Evolutionary conservation across 345 rosid species (phyloP), one percentile per base, ranked within the genome.

Genomic region (Lepidium didymum): DNA sequence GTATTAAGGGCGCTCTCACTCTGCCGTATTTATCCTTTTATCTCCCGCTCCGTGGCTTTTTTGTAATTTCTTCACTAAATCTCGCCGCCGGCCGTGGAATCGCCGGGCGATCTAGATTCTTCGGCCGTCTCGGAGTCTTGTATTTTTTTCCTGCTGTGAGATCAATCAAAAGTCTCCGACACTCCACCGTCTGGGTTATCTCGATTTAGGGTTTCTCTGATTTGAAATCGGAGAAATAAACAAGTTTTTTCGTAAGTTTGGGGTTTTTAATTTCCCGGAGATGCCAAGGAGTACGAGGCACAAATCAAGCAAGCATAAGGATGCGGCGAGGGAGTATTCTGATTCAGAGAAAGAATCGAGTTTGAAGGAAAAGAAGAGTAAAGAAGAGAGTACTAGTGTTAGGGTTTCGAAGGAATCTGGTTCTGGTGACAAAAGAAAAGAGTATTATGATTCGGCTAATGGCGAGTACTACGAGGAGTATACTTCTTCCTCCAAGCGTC

Each of bases 221-320:
- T 70, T 68, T 29, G 62, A n/a, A 49, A 53, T 62, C 69, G 68
- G 33, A 29, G 1, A 29, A 29, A 29, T 29, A 5, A 5, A 5
- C 6, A 0, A 5, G 33, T 29, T 29, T 29, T 29, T 29, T 29
- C 33, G 7, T 29, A 5, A 29, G 1, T 29, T 29, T 29, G 33
- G 33, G 31, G 33, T 7, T 29, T 29, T 8, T 16, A 2, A 3
- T n/a, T 11, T 12, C 36, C 1, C 41, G 52, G 77, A 37, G 84
- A 91, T 94, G 99, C 85, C 97, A 67, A 75, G 86, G 76, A 89
- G 97, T 80, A 84, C 97, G 21, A 82, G 99, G 77, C 99, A 91
- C 79, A 94, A 89, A 82, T 91, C 97, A 73, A 87, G 96, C 79
- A 94, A 87, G 81, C 91, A 87, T 68, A 80, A 79, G 77, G 97